Percentiles rank a stretch among this genome's conserved stretches.
Conservation (phyloP, 2,329 filamentous ascomycete genomes). For the Fusarium globosum region DNA sequence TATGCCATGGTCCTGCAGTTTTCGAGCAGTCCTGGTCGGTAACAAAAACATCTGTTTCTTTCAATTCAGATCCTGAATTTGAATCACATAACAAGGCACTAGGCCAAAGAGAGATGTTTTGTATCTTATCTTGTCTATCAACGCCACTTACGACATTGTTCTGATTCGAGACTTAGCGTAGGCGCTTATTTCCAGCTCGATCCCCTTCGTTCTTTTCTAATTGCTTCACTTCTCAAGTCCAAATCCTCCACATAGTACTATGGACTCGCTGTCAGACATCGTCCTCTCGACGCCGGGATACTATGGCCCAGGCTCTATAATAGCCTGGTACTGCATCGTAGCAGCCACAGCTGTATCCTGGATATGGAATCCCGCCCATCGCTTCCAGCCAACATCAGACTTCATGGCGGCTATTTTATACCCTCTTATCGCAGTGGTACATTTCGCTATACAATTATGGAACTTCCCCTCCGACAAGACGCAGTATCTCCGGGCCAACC, state of each 20-base stretch:
- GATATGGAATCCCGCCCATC: not conserved
- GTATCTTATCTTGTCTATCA: not conserved
- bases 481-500: not conserved
- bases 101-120: not conserved
- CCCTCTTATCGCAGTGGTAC: not conserved
- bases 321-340: not conserved
- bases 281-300: not conserved
- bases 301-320: not conserved
- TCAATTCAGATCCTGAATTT: not conserved
- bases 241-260: accelerated
- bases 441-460: not conserved
- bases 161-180: accelerated
- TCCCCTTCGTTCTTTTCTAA: accelerated
- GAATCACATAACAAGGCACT: not conserved
- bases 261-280: accelerated
- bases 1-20: accelerated
- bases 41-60: not conserved
- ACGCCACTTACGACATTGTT: not conserved
- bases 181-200: not conserved
- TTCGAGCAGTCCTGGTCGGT: too few relatives aligned
- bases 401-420: not conserved
- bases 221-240: accelerated
- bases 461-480: not conserved
- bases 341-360: not conserved
- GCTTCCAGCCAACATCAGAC: not conserved